A percentile compares a stretch with the other conserved stretches of the same genome.
Conservation (phyloP, 2,329 filamentous ascomycete species). For the Xylariaceae sp. region DNA sequence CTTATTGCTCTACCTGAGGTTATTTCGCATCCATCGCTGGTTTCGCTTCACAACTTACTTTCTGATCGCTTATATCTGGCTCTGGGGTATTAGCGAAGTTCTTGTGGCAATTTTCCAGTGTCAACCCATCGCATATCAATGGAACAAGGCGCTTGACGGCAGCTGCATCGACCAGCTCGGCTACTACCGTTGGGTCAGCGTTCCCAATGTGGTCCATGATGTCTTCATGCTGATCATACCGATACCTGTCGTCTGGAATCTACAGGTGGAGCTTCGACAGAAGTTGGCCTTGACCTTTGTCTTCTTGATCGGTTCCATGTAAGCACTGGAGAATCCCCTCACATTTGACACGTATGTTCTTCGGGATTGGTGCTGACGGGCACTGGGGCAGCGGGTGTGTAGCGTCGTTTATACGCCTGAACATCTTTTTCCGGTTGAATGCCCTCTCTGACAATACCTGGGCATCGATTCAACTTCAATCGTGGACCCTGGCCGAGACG, state of each 20-base stretch:
- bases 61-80: conserved; percentile 27
- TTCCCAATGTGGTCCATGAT: conserved; percentile 28
- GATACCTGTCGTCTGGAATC: conserved; percentile 23
- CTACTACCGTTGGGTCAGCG: conserved; percentile 19
- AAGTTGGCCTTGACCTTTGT: conserved; percentile 28
- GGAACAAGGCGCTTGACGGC: conserved; percentile 20
- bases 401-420: conserved; percentile 26
- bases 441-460: conserved; percentile 26
- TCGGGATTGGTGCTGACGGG: background rate
- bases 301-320: conserved; percentile 30
- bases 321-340: conserved; percentile 2
- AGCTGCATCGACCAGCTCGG: conserved; percentile 14
- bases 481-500: conserved; percentile 26
- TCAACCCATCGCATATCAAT: conserved; percentile 17
- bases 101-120: conserved; percentile 24
- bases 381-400: conserved; percentile 23
- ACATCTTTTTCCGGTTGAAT: conserved; percentile 22
- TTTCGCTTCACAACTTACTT: conserved; percentile 25
- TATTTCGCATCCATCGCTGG: conserved; percentile 26
- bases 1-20: conserved; percentile 25
- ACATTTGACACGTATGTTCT: background rate
- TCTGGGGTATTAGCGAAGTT: conserved; percentile 23
- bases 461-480: conserved; percentile 25
- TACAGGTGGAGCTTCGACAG: conserved; percentile 22
- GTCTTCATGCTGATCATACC: conserved; percentile 28